Base-by-base conservation (phyloP, 2,329 filamentous ascomycete species). In the Colletotrichum sp. region DNA sequence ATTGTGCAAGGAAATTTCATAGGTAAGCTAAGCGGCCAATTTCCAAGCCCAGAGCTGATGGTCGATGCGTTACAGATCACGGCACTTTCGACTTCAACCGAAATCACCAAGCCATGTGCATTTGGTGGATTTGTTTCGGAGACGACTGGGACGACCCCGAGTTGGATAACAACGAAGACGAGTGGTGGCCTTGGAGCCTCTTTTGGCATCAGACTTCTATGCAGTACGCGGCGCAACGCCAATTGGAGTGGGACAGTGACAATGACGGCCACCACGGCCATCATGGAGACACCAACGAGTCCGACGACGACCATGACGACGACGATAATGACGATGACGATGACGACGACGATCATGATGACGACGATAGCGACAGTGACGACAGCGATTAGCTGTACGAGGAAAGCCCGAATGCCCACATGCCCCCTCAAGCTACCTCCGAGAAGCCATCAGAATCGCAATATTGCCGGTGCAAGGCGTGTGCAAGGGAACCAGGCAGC, bases 401-500 rank as follows among this genome's bases (percentile, higher is more conserved):
- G 12, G 4, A 34, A 34, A 13, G 32, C 10, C 32, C 10, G n/a
- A 52, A 52, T 52, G 43, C 10, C 10, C 10, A 4, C 10, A 22
- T 52, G 12, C 1, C 43, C 2, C 43, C 10, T 52, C 10, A 22
- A 22, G n/a, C 43, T 5, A 52, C n/a, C 43, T 3, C n/a, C 10
- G 0, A 52, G 3, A 22, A 1, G 3, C 3, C 43, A 25, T 8
- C 6, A 52, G 43, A 52, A 22, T 25, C n/a, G 2, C 43, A 52
- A 1, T 25, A n/a, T 25, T 52, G 43, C 43, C n/a, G n/a, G 4
- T 22, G 43, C n/a, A 52, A 52, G 6, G 2, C n/a, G 43, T 4
- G n/a, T 2, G n/a, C 43, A 52, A 0, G 4, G 43, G 2, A 22
- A 22, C 6, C 3, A 52, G 43, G 4, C 22, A 22, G 0, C 0